Evolutionary conservation across 805 yeast genomes (phyloP), one percentile per base, ranked within the genome.

Genomic region (Barnettozyma pratensis): DNA sequence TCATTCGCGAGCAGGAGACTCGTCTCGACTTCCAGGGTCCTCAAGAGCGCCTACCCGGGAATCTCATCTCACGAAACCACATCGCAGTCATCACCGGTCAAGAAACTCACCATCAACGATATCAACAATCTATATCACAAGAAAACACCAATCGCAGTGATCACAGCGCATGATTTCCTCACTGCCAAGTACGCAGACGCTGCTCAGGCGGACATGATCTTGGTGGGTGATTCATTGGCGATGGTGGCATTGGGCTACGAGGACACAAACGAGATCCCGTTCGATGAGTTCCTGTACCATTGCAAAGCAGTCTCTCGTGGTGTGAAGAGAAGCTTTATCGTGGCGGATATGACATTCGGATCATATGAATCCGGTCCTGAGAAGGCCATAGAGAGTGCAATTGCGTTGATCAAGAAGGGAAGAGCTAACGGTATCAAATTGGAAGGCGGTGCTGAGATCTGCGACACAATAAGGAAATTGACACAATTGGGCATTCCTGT

Each of bases 281-380:
- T 89, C 45, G 91, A 88, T 9, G 92, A 94, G 63, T 87, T 89
- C 69, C 64, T 85, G 31, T 85, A 81, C 61, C 88, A 87, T 56
- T 82, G 85, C 37, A 73, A 76, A 46, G 85, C 97, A 0, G 96
- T 90, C 2, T 64, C 80, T 11, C 71, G 97, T 31, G 96, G 94
- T 0, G 76, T 80, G 34, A 64, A 74, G 3, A 59, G 76, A 14
- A 81, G 94, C 34, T 79, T 87, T 52, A 59, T 91, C 6, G 75
- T 92, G 5, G 94, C 87, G 0, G 99, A 92, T 64, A 67, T 94
- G 59, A 96, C 98, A 3, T 91, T 86, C 68, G 98, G 98, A 0
- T 69, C 86, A 0, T 91, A 80, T 62, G 98, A 92, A 63, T 58
- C 73, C 1, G 75, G 85, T 3, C 65, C 74, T 0, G 73, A 74